Evolutionary conservation across 176 grass and related monocot genomes (phyloP), one percentile per base, ranked within the genome.

Genomic region (Aechmea fasciata): DNA sequence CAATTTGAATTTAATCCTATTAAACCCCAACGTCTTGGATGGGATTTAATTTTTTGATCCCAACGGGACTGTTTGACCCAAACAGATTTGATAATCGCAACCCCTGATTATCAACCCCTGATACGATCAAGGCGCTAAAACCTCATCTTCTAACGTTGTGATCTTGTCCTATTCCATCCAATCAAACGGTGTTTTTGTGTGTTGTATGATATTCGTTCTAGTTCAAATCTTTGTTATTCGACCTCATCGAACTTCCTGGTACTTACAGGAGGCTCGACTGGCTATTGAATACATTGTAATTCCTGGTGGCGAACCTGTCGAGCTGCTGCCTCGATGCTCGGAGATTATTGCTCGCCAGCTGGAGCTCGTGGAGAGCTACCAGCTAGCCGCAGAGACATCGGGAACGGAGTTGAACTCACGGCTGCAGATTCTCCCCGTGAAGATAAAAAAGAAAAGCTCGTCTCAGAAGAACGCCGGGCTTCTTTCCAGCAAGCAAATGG

Each of bases 221-320:
- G 33, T 41, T 6, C 4, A 41, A 41, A 69, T 2, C 11, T 20
- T 23, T 6, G 9, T 69, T 10, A 3, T 52, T 69, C 12, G 9
- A 28, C 9, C 18, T 51, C 9, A 10, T 29, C 15, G 22, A 28
- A 14, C 50, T 55, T 55, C 50, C 22, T 79, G 26, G 26, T 75
- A 13, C 25, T 64, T 66, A 68, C 73, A 97, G 94, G 94, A 97
- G 74, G 94, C 86, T 2, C 87, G 89, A 1, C 64, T 97, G 72
- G 94, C 87, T 47, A 99, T 99, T 1, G 94, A 99, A 68, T 99
- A 99, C 70, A 99, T 99, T 49, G 89, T 99, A 78, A 92, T 93
- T 72, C 89, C 94, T 59, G 87, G 87, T 0, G 86, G 94, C 13
- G 94, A 99, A 69, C 86, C 89, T 5, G 94, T 99, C 9, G 89